A percentile compares a stretch with the other conserved stretches of the same genome.
Conservation (phyloP, 139 green algal genomes). For the Nannochloris sp. region DNA sequence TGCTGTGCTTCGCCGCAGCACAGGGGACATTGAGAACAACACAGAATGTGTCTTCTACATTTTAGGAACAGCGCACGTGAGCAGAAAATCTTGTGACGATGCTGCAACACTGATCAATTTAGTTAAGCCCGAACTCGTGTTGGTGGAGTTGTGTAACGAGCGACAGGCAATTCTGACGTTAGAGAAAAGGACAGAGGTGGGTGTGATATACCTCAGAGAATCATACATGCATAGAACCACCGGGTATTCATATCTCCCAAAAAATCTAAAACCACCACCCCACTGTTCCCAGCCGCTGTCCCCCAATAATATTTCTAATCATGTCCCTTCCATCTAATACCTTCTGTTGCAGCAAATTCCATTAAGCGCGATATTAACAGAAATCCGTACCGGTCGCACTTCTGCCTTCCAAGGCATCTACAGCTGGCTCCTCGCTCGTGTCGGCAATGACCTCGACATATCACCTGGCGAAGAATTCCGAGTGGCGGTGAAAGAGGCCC, state of each 20-base stretch:
- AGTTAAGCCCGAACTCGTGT: constrained; percentile 13
- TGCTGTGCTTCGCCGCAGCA: no score
- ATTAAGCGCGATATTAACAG: constrained; percentile 8
- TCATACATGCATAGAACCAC: no score
- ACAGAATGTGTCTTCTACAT: constrained; percentile 15
- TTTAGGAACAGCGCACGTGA: constrained; percentile 29
- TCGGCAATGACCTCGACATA: constrained; percentile 39
- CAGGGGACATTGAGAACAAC: no score
- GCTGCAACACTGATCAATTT: constrained; percentile 9
- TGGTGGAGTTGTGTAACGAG: constrained; percentile 30
- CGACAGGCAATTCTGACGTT: constrained; percentile 8
- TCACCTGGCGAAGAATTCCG: constrained; percentile 53
- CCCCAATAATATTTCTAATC: neutral
- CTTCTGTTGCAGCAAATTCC: constrained; percentile 1
- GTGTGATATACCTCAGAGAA: no score
- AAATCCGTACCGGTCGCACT: constrained; percentile 8
- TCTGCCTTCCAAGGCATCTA: constrained; percentile 47
- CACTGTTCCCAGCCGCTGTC: neutral
- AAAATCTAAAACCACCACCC: neutral
- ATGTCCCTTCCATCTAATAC: neutral
- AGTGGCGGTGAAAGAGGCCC: constrained; percentile 44
- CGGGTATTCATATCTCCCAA: neutral
- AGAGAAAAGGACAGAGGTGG: constrained; percentile 12
- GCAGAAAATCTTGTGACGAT: constrained; percentile 14
- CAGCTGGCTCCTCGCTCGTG: constrained; percentile 35